phyloP scores from a whole-genome alignment of 192 early-diverging fungal species.

The Podila horticola region DNA sequence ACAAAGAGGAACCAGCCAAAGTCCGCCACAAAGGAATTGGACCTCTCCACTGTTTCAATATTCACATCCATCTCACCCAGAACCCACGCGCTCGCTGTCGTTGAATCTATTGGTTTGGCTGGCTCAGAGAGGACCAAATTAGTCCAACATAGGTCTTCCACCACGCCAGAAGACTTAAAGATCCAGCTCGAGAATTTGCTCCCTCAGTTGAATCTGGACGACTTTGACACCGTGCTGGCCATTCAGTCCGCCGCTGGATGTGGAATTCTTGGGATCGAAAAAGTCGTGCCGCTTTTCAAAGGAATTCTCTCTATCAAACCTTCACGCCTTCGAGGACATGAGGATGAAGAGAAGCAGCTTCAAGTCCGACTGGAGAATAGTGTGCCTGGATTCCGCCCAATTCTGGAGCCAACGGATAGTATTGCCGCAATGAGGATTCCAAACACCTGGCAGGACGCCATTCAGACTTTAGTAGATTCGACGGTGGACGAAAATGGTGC shows the following conservation, averaged over 20 bases:
- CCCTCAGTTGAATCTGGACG: background rate
- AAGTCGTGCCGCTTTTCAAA: constrained; percentile 56
- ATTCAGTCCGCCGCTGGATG: constrained; percentile 50
- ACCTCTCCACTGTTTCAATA: constrained; percentile 33
- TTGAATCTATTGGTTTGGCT: constrained; percentile 42
- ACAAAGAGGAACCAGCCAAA: constrained; percentile 5
- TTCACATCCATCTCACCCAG: constrained; percentile 58
- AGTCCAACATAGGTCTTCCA: constrained; percentile 10
- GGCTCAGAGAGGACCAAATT: constrained; percentile 1
- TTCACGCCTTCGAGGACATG: constrained; percentile 15
- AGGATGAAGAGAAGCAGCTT: constrained; percentile 16
- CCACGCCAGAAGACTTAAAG: constrained; percentile 10
- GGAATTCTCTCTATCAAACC: constrained; percentile 56
- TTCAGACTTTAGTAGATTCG: constrained; percentile 19
- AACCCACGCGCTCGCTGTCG: constrained; percentile 55
- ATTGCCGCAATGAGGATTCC: constrained; percentile 19
- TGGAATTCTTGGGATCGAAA: constrained; percentile 60
- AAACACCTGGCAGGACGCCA: constrained; percentile 25
- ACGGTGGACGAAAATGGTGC: constrained; percentile 21
- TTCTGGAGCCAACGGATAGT: constrained; percentile 36
- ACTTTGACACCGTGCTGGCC: constrained; percentile 52
- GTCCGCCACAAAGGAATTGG: constrained; percentile 10
- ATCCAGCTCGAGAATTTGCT: constrained; percentile 9
- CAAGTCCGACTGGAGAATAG: constrained; percentile 18
- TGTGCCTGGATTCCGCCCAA: constrained; percentile 62